These are phyloP conservation scores for Diospyros lotus DNA, from an alignment of 148 eudicot species.

Conservation along the genomic window DNA sequence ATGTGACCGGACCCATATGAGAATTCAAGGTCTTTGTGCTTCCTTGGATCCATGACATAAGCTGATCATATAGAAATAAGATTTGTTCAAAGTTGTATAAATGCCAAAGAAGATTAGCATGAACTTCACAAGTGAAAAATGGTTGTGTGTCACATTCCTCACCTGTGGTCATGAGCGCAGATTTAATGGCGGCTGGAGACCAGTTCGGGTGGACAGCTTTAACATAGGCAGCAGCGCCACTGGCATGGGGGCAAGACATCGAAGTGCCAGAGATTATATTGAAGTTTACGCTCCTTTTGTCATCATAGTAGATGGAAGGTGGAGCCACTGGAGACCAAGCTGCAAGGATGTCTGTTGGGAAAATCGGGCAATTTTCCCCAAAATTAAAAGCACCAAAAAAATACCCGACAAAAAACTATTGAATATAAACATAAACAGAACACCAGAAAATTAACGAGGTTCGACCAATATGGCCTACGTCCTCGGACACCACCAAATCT, in stretches of 20 bases:
- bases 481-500: no score
- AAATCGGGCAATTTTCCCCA: no score
- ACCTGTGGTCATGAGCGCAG: conserved; percentile 18
- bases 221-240: conserved; percentile 13
- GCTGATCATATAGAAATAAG: neutral
- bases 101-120: no score
- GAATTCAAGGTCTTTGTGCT: conserved; percentile 11
- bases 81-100: no score
- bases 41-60: neutral
- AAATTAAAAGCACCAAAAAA: no score
- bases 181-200: conserved; percentile 19
- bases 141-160: neutral
- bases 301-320: neutral
- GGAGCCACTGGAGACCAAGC: conserved; percentile 6
- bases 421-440: no score
- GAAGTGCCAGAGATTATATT: conserved; percentile 18
- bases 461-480: no score
- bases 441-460: no score
- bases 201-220: conserved; percentile 15
- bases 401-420: no score
- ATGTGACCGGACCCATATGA: conserved; percentile 9
- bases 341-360: neutral
- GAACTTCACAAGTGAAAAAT: neutral
- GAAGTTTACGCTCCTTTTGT: neutral
- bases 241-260: conserved; percentile 17